Base-by-base conservation (phyloP, 164 flowering plant species). In the Hamamelis virginiana region DNA sequence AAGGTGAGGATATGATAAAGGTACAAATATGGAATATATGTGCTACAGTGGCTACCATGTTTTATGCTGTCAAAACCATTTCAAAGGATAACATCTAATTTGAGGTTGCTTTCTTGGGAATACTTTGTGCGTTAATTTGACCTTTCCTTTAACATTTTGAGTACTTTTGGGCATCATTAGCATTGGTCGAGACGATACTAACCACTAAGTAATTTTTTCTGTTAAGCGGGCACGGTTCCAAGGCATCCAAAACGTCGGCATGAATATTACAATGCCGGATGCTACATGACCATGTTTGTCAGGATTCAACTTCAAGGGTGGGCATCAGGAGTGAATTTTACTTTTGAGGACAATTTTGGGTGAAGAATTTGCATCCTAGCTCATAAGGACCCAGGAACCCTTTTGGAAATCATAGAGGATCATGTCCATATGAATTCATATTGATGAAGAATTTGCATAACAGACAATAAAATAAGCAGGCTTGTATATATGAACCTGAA, bases 31-130 rank as follows among this genome's bases (percentile, higher is more conserved):
- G 15, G 21, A 19, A 21, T 23, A 8, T 6, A 55, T 11, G 22
- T 2, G 2, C 21, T 9, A 21, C 13, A 5, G 21, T 27, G 14
- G 26, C 3, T 23, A 64, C 11, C 41, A 60, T 66, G 69, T 66
- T 33, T 66, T 53, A 47, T 59, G 69, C 70, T 66, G 70, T 72
- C 75, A 18, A 65, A 57, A 66, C 23, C 25, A 21, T 5, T 48
- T 53, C 15, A 4, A 47, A 23, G 60, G 43, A 43, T 59, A 46
- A 65, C 57, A 22, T 27, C 52, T 47, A 57, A 51, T 59, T 28
- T 23, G 65, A 51, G 75, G 67, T 72, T 51, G 65, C 59, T 72
- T 72, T 65, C 57, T 3, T 41, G 0, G 9, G 14, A 15, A 12
- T 21, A 41, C 51, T 51, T 10, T 69, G 53, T 38, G 55, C n/a